Percentiles rank a stretch among this genome's conserved stretches.
Evolutionary conservation across 2,329 filamentous ascomycete genomes (phyloP).

Genomic region (Camptophora hylomeconis): DNA sequence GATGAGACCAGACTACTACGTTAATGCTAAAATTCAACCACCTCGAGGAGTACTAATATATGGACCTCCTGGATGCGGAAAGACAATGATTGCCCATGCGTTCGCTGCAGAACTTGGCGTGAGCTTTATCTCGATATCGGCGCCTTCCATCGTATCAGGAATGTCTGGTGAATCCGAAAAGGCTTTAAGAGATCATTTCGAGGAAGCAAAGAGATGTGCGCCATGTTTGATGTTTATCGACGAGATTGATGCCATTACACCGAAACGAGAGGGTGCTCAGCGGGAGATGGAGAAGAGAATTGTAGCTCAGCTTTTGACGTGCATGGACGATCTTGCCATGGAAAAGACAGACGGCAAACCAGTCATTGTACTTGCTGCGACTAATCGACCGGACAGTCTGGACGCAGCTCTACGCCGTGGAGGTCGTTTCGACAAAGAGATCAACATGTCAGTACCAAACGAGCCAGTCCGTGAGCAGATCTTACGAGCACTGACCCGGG

Average conservation of each 20-base stretch:
- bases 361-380: conserved; percentile 82
- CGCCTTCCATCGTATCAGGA: conserved; percentile 67
- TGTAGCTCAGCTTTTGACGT: conserved; percentile 67
- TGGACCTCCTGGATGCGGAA: conserved; percentile 74
- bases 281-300: conserved; percentile 85
- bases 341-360: conserved; percentile 61
- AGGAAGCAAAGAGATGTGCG: conserved; percentile 72
- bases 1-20: conserved; percentile 52
- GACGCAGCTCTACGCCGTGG: conserved; percentile 64
- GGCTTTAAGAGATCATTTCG: conserved; percentile 71
- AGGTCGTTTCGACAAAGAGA: conserved; percentile 68
- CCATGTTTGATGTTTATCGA: conserved; percentile 88
- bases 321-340: conserved; percentile 69
- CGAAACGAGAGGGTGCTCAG: conserved; percentile 69
- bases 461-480: conserved; percentile 67
- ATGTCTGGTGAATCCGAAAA: conserved; percentile 87
- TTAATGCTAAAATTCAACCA: conserved; percentile 52
- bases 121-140: conserved; percentile 70
- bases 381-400: conserved; percentile 74
- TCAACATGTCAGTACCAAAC: conserved; percentile 79
- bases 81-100: conserved; percentile 71
- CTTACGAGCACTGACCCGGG: conserved; percentile 56
- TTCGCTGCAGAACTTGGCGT: conserved; percentile 64
- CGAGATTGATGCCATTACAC: conserved; percentile 81
- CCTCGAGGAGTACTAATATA: conserved; percentile 66